A percentile compares a stretch with the other conserved stretches of the same genome.
Evolutionary conservation across 225 moss, liverwort and hornwort genomes (phyloP).

Genomic region (Marchantia polymorpha): DNA sequence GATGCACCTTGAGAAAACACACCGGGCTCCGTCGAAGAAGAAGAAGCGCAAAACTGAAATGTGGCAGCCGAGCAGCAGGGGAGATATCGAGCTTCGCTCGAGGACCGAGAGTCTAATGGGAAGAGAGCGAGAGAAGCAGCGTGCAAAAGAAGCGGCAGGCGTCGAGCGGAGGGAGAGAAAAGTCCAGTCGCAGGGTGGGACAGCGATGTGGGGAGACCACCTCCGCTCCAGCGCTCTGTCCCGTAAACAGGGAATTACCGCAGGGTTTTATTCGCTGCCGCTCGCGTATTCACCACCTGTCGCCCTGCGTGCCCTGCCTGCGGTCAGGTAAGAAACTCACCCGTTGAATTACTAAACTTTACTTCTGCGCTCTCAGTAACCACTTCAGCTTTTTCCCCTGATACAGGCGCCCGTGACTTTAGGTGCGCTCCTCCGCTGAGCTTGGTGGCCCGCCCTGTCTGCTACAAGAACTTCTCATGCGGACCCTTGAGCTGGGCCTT

Average conservation of each 20-base stretch:
- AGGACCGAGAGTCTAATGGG: background rate
- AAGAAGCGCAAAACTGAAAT: background rate
- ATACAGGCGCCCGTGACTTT: background rate
- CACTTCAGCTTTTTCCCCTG: background rate
- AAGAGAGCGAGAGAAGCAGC: background rate
- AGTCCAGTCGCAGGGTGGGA: slow-evolving; percentile 6
- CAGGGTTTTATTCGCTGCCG: background rate
- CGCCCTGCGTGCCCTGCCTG: background rate
- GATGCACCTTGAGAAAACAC: slow-evolving; percentile 9
- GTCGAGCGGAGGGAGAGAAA: slow-evolving; percentile 6
- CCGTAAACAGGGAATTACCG: slow-evolving; percentile 1
- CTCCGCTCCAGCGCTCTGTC: background rate
- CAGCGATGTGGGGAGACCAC: background rate
- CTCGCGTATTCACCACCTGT: background rate
- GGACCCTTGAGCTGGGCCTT: no score
- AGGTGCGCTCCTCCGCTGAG: background rate
- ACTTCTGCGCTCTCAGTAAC: background rate
- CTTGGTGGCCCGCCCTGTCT: background rate
- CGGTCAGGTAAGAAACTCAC: background rate
- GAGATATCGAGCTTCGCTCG: slow-evolving; percentile 1
- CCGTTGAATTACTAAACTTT: background rate
- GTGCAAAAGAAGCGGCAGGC: slow-evolving; percentile 3
- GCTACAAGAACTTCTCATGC: background rate
- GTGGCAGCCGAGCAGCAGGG: background rate
- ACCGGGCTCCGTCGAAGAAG: slow-evolving; percentile 1